Base-by-base conservation (phyloP, 2,329 filamentous ascomycete genomes). In the Cylindrodendrum hubeiense region DNA sequence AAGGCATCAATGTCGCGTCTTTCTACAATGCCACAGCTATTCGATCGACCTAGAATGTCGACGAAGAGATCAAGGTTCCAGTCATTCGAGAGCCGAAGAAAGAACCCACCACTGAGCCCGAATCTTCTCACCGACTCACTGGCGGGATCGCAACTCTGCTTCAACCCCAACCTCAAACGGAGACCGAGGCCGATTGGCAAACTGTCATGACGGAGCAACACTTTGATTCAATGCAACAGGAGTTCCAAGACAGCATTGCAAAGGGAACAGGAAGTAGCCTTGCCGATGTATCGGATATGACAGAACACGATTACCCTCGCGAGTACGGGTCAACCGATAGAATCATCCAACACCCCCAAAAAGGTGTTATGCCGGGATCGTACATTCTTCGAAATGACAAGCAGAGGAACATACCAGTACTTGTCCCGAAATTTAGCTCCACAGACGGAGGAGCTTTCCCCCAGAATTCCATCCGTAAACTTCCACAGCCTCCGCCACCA, bases 231-330 rank as follows among this genome's bases (percentile, higher is more conserved):
- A 58, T 70, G 57, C 66, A 68, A 26, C 69, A 63, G 39, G 67
- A 71, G 44, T 65, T 69, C 41, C 72, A 75, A 22, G 59, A 71
- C 59, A 69, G 68, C 30, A 54, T 74, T 63, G 68, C 66, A 51
- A 75, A 75, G 57, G 77, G 74, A 21, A 75, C 76, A 15, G 82
- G 83, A 10, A 84, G 80, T 67, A 86, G 83, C 60, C 67, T 86
- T 22, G 83, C 83, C 3, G 79, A 85, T 63, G 77, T 81, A 7
- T 84, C 83, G 1, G 83, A 85, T 46, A 66, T 66, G 9, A 63
- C 62, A 12, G 63, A 67, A 22, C 72, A 62, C 28, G 67, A 69
- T 5, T 58, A 67, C 22, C 70, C 60, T 17, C 65, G 67, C 33
- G 67, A 75, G 13, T 67, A 73, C 39, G 68, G 58, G 5, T 73